Evolutionary conservation across 225 moss, liverwort and hornwort species (phyloP), one percentile per base, ranked within the genome.

Genomic region (Anthoceros angustus): DNA sequence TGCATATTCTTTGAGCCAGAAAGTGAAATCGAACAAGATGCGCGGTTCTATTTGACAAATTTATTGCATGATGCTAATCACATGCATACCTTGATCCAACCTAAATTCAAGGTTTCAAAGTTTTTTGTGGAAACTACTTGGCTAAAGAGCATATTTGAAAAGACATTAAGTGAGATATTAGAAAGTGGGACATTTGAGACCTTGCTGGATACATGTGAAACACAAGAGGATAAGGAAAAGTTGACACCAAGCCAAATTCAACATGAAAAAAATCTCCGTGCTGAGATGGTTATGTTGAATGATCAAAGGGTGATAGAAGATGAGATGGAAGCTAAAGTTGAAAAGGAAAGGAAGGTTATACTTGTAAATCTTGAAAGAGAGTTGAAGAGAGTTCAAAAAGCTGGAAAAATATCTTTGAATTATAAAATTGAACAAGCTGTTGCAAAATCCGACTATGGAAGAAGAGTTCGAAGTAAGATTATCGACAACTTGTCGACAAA

Each of bases 181-280:
- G 55, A 55, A 55, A 18, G 55, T 55, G 55, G 55, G 23, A 55
- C 55, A 20, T 55, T 55, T 23, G 55, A 55, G 55, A 55, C 55
- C 23, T 6, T 55, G 55, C 7, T 55, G 14, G 55, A 55, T 23
- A 20, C 23, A 18, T 55, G 55, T 20, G 55, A 55, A 18, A 12
- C 55, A 15, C n/a, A 55, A 23, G 55, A 55, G 55, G 55, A 55
- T 18, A 55, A 55, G n/a, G 55, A 55, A 20, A 55, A 23, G 23
- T 23, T 55, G n/a, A 55, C 55, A 1, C 55, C 55, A 15, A 0
- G 18, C 8, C 55, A 55, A 55, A 55, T 55, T 23, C 55, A 55
- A 15, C 8, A 55, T 55, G n/a, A 18, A 1, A 55, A 55, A 23
- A 4, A 55, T 20, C 55, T 55, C 55, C 12, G 1, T 15, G 7